Evolutionary conservation across 108 stramenopile species (phyloP).

Genomic region (Fragilaria crotonensis): DNA sequence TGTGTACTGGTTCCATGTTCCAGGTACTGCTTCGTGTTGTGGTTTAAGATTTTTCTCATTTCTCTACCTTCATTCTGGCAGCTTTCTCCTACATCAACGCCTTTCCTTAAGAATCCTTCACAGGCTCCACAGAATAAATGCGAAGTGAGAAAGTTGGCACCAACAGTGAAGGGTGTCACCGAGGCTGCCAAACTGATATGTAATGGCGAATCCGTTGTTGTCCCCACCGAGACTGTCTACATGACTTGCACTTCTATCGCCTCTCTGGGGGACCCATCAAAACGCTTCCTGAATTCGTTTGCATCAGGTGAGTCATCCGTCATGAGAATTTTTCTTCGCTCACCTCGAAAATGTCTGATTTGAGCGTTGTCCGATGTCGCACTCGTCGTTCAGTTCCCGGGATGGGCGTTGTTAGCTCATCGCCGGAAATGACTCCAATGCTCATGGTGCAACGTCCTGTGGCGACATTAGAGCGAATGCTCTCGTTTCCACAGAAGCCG

Average conservation of each 20-base stretch:
- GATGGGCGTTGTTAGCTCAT: too few species aligned
- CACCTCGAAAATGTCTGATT: too few species aligned
- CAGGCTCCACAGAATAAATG: too few species aligned
- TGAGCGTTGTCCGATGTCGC: too few species aligned
- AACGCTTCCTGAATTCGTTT: too few species aligned
- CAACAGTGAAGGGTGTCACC: slow-evolving; percentile 3
- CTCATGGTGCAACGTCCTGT: neutral
- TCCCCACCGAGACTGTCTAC: slow-evolving; percentile 5
- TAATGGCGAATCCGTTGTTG: neutral
- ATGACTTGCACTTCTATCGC: slow-evolving; percentile 4
- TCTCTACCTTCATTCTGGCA: neutral
- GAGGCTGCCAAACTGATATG: neutral
- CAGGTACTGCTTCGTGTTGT: neutral
- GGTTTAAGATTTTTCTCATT: neutral
- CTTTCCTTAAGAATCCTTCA: neutral
- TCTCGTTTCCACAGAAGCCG: neutral
- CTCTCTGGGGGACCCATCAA: neutral
- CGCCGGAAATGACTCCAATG: neutral
- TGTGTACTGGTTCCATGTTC: neutral
- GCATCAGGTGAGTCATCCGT: too few species aligned
- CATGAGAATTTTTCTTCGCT: too few species aligned
- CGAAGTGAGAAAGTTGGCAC: neutral
- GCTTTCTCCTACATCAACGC: neutral
- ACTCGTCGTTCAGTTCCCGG: too few species aligned
- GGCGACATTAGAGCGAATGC: neutral